Conservation (phyloP, 2,329 filamentous ascomycete species). For the Ophiostoma sp. region DNA sequence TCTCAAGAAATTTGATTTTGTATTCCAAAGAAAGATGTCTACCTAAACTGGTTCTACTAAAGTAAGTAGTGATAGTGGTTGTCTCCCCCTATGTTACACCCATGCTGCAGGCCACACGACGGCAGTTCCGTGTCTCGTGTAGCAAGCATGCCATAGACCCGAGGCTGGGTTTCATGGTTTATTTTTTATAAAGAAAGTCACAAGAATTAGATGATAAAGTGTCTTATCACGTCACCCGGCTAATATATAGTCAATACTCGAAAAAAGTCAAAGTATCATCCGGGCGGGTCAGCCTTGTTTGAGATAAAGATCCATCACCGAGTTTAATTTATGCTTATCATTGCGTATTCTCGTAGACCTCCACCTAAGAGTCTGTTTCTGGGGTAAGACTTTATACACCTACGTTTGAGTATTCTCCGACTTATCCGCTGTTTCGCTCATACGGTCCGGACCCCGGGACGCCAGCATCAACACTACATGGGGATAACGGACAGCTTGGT, state of each 20-base stretch:
- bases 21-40: neutral
- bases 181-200: neutral
- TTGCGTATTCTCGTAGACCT: too few relatives aligned
- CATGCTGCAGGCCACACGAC: neutral
- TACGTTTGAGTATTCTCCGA: neutral
- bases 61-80: too few relatives aligned
- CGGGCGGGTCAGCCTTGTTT: conserved; percentile 1
- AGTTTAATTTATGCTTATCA: neutral
- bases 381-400: neutral
- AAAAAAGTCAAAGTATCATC: too few relatives aligned
- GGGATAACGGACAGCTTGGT: neutral
- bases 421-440: conserved; percentile 5
- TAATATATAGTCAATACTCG: neutral
- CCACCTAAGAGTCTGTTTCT: neutral
- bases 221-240: neutral
- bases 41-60: neutral
- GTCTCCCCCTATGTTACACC: neutral
- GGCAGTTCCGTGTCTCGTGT: conserved; percentile 8
- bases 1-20: too few relatives aligned
- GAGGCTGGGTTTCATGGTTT: neutral
- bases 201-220: neutral
- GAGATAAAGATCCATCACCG: neutral
- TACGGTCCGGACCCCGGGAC: neutral
- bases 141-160: neutral
- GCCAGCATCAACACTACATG: neutral